Conservation (phyloP, 1,139 yeast genomes). For the Williopsis jadinii region DNA sequence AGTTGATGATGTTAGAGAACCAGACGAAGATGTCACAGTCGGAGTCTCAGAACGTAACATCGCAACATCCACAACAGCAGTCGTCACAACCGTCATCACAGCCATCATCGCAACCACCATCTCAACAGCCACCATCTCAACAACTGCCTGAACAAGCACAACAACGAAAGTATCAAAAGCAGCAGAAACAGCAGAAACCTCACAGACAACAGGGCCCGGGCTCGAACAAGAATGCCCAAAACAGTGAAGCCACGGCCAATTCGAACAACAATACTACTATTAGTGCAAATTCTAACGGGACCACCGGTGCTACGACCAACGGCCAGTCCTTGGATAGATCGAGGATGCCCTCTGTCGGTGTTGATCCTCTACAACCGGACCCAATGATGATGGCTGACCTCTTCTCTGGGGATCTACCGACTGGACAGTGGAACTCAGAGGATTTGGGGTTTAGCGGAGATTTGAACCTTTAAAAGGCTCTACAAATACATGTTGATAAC, state of each 20-base stretch:
- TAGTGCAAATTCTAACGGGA: neutral
- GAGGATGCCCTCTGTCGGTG: conserved; percentile 14
- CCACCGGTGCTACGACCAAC: no score
- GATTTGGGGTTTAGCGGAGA: conserved; percentile 1
- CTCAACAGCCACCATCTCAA: neutral
- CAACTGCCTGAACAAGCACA: neutral
- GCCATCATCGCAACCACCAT: neutral
- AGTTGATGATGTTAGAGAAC: conserved; percentile 22
- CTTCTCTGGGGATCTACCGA: conserved; percentile 14
- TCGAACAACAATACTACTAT: neutral
- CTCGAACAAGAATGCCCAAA: no score
- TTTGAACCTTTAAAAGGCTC: neutral
- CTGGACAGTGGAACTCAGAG: conserved; percentile 2
- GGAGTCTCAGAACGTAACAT: neutral
- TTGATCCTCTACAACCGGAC: conserved; percentile 22
- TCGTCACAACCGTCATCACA: neutral
- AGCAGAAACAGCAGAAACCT: neutral
- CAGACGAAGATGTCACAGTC: conserved; percentile 15
- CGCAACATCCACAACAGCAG: conserved; percentile 2
- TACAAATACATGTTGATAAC: no score
- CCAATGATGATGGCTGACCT: conserved; percentile 14
- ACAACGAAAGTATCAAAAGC: conserved; percentile 2
- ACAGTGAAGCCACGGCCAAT: no score
- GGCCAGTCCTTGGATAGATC: conserved; percentile 1
- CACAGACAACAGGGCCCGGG: no score